These are phyloP conservation scores for Candida coquimbonensis DNA, from an alignment of 805 yeast genomes.

Conservation along the genomic window DNA sequence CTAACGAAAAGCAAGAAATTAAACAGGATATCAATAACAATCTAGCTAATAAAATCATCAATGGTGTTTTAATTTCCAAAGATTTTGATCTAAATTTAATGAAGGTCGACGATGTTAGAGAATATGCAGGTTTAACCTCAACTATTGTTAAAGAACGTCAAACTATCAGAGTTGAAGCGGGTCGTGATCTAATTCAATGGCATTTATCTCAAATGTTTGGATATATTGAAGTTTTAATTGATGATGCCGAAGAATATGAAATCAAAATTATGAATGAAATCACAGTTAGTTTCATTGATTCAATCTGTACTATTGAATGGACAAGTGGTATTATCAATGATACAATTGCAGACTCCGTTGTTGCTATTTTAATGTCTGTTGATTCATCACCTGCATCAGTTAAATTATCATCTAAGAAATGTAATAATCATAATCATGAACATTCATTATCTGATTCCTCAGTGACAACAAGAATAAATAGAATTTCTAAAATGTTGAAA, in stretches of 20 bases:
- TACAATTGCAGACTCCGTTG: slow-evolving; percentile 87
- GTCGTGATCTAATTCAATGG: slow-evolving; percentile 74
- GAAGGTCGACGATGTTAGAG: slow-evolving; percentile 81
- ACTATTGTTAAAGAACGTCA: slow-evolving; percentile 81
- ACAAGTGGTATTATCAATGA: slow-evolving; percentile 83
- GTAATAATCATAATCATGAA: slow-evolving; percentile 31
- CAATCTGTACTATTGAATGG: slow-evolving; percentile 76
- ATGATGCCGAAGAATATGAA: slow-evolving; percentile 43
- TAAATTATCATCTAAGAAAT: slow-evolving; percentile 60
- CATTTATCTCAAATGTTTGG: slow-evolving; percentile 97
- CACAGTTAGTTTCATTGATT: slow-evolving; percentile 39
- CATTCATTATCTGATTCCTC: slow-evolving; percentile 28
- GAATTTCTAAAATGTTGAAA: slow-evolving; percentile 54
- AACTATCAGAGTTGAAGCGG: slow-evolving; percentile 70
- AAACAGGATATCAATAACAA: not conserved
- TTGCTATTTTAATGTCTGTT: slow-evolving; percentile 84
- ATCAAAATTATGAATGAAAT: slow-evolving; percentile 61
- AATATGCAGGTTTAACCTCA: slow-evolving; percentile 79
- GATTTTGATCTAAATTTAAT: slow-evolving; percentile 83
- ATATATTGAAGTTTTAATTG: slow-evolving; percentile 54
- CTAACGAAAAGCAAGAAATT: not conserved
- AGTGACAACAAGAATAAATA: slow-evolving; percentile 34
- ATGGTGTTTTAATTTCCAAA: slow-evolving; percentile 86
- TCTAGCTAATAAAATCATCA: slow-evolving; percentile 38
- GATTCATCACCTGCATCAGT: slow-evolving; percentile 95